Base-by-base conservation (phyloP, 2,329 filamentous ascomycete species). In the Cytospora schulzeri region DNA sequence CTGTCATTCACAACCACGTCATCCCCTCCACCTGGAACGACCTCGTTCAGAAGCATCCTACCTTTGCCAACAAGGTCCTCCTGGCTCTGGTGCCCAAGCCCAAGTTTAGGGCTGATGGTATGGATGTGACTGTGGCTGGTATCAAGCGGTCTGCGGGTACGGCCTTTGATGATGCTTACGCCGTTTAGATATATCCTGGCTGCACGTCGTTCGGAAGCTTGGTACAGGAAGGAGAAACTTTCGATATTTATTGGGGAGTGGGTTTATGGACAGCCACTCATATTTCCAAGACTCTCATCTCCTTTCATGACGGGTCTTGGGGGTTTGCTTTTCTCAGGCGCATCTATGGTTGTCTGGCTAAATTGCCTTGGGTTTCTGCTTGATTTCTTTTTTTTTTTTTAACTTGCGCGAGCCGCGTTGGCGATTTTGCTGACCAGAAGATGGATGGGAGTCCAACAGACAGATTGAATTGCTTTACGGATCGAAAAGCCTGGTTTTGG, bases 101-200 rank as follows among this genome's bases (percentile, higher is more conserved):
- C 29, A 31, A 31, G 29, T 9, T 9, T 9, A 31, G 9, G 29
- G 29, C 29, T 5, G 31, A 15, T 19, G 19, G 15, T 53, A 3
- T 4, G 35, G 22, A 1, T 53, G 6, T 4, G 35, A 17, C 3
- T 4, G 4, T 6, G 4, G 22, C 14, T 4, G n/a, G 8, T 8
- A 7, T 45, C 50, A 63, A 63, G 62, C 56, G 56, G 2, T 1
- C 28, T 33, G 50, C 56, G 9, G 38, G 62, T 8, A 4, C 24
- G 1, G 56, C 62, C 7, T 63, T 63, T 11, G 56, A 63, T n/a
- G 56, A 59, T n/a, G 17, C 33, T 26, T 28, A 57, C 35, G 22
- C 14, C 26, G 12, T 31, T 50, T 8, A 24, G n/a, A 29, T 6
- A 45, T 12, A 4, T 17, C 1, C 9, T 29, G 3, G 29, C 1